These are phyloP conservation scores for Fraxinus anomala DNA, from an alignment of 257 asterid genomes.

Conservation along the genomic window DNA sequence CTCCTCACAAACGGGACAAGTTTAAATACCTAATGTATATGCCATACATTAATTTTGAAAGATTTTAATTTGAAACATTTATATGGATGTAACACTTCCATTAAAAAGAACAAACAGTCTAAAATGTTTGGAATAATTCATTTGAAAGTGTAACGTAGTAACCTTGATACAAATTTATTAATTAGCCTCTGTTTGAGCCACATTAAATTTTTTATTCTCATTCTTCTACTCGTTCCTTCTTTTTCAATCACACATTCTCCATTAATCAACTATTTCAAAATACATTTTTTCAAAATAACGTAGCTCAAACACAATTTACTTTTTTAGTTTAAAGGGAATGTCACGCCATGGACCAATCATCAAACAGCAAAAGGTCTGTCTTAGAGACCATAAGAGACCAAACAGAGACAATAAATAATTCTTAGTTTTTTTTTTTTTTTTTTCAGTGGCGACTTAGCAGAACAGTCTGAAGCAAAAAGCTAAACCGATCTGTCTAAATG, in stretches of 20 bases:
- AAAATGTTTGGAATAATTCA: not conserved
- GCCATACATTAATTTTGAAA: not conserved
- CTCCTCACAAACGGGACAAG: too few species aligned
- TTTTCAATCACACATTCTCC: too few species aligned
- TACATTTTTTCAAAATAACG: too few species aligned
- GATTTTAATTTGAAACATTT: not conserved
- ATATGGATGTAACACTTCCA: too few species aligned
- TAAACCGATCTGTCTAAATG: constrained; percentile 34
- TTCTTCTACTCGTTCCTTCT: too few species aligned
- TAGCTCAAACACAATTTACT: too few species aligned
- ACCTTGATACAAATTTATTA: not conserved
- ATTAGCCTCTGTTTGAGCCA: too few species aligned
- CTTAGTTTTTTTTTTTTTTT: not conserved
- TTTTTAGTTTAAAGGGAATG: not conserved
- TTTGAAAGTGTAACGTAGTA: not conserved
- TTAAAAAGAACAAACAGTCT: too few species aligned
- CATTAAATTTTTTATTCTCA: too few species aligned
- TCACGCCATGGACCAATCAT: not conserved
- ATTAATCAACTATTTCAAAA: too few species aligned
- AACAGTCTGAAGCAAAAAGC: constrained; percentile 29
- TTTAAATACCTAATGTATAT: too few species aligned
- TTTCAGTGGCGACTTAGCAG: constrained; percentile 30
- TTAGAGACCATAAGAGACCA: constrained; percentile 38
- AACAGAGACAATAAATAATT: constrained; percentile 38
- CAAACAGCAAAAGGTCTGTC: constrained; percentile 24